A percentile compares a stretch with the other conserved stretches of the same genome.
Conservation (phyloP, 1,284 basidiomycete species). For the Pseudozyma sp. region DNA sequence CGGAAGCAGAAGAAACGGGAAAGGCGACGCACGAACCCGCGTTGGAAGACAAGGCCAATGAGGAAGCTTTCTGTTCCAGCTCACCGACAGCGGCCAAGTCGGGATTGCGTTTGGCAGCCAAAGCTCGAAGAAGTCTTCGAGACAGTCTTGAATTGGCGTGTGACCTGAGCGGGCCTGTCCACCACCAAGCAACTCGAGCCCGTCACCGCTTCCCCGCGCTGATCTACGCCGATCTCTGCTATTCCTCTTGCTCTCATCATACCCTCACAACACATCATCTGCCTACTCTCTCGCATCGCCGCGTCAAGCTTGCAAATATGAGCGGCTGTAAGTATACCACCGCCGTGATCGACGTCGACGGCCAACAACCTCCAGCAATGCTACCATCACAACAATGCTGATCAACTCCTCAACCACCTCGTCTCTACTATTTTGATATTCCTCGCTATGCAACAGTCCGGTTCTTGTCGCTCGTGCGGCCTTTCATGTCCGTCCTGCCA, state of each 20-base stretch:
- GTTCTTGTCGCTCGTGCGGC: slow-evolving; percentile 68
- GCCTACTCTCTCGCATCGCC: slow-evolving; percentile 6
- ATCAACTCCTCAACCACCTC: slow-evolving; percentile 1
- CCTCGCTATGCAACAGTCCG: slow-evolving; percentile 51
- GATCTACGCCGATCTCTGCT: slow-evolving; percentile 10
- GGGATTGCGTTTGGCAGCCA: too few species aligned
- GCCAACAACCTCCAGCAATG: not conserved
- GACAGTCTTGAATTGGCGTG: slow-evolving; percentile 6
- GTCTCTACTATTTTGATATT: not conserved
- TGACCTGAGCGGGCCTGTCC: not conserved
- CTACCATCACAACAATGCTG: slow-evolving; percentile 6
- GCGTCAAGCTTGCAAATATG: slow-evolving; percentile 44
- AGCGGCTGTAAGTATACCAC: slow-evolving; percentile 44
- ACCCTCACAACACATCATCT: slow-evolving; percentile 6
- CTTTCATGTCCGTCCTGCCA: slow-evolving; percentile 68
- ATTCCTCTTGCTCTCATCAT: not conserved
- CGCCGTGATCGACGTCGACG: not conserved
- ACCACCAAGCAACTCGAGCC: not conserved
- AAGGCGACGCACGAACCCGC: slow-evolving; percentile 27
- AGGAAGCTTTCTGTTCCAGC: slow-evolving; percentile 19
- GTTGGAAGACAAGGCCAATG: slow-evolving; percentile 14
- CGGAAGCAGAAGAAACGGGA: slow-evolving; percentile 27
- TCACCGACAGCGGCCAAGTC: slow-evolving; percentile 16
- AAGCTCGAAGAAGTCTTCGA: too few species aligned
- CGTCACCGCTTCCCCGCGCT: slow-evolving; percentile 24